Evolutionary conservation across 306 rosid genomes (phyloP).

Genomic region (Begonia peltatifolia): DNA sequence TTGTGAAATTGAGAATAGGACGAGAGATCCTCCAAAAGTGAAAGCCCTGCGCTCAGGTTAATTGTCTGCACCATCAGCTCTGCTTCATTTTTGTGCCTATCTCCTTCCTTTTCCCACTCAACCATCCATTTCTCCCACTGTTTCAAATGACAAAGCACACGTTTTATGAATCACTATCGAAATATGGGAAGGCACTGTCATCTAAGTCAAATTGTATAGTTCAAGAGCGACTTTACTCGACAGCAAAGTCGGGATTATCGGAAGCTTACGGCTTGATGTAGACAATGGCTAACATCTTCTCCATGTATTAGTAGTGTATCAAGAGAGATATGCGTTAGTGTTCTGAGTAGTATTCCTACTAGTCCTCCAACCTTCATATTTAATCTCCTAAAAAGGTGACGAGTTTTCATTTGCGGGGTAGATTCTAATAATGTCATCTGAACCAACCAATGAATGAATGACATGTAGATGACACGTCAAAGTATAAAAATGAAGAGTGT

Average conservation of each 20-base stretch:
- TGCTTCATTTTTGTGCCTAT: constrained; percentile 41
- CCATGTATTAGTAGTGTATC: constrained; percentile 46
- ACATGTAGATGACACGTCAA: too few relatives aligned
- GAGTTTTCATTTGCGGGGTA: background rate
- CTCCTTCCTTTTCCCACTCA: constrained; percentile 55
- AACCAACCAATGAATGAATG: background rate
- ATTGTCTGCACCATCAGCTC: constrained; percentile 51
- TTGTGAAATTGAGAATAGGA: constrained; percentile 24
- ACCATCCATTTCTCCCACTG: constrained; percentile 80
- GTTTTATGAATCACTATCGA: background rate
- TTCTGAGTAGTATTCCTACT: constrained; percentile 33
- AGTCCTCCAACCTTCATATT: constrained; percentile 31
- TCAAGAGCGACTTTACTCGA: background rate
- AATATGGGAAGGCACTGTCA: background rate
- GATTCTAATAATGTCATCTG: background rate
- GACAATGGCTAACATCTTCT: constrained; percentile 41
- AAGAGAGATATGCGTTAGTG: constrained; percentile 49
- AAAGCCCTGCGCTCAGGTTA: constrained; percentile 42
- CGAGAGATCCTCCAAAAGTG: constrained; percentile 25
- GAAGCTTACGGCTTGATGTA: constrained; percentile 47
- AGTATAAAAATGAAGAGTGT: too few relatives aligned
- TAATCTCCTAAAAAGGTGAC: constrained; percentile 27
- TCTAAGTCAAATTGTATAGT: background rate
- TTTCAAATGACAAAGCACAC: background rate
- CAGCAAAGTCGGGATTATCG: background rate